Conservation (phyloP, 306 rosid genomes). For the Lablab purpureus region DNA sequence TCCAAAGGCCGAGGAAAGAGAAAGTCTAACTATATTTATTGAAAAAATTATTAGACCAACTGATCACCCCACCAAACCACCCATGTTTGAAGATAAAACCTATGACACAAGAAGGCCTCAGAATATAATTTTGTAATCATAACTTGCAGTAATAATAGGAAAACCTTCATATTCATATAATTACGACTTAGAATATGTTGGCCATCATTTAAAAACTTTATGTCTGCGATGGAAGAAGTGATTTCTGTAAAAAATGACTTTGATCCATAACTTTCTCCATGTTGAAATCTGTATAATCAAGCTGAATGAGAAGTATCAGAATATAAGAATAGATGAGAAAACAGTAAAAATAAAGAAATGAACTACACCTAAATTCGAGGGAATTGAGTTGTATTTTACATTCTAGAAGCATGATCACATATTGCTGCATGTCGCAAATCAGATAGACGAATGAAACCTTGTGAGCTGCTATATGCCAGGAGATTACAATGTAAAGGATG, state of each 20-base stretch:
- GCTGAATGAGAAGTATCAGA: slow-evolving; percentile 46
- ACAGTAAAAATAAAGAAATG: slow-evolving; percentile 22
- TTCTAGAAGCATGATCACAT: slow-evolving; percentile 66
- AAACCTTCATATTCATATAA: slow-evolving; percentile 77
- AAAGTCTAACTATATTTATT: slow-evolving; percentile 5
- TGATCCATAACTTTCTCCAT: slow-evolving; percentile 52
- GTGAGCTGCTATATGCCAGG: slow-evolving; percentile 80
- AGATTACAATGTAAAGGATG: slow-evolving; percentile 81
- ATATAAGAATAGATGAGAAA: slow-evolving; percentile 5
- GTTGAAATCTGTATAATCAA: slow-evolving; percentile 63
- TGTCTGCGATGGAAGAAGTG: slow-evolving; percentile 66
- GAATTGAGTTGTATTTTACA: slow-evolving; percentile 55
- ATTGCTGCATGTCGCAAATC: slow-evolving; percentile 78
- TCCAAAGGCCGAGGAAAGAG: neutral
- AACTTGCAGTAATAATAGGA: neutral
- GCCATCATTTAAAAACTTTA: slow-evolving; percentile 66
- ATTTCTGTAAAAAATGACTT: slow-evolving; percentile 70
- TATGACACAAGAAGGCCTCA: slow-evolving; percentile 16
- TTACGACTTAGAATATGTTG: slow-evolving; percentile 69
- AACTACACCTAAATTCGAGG: neutral
- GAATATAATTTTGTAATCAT: neutral
- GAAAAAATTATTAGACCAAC: neutral
- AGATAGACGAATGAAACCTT: slow-evolving; percentile 70
- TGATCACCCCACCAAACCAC: neutral
- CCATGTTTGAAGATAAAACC: neutral